Evolutionary conservation across 352 stramenopile species (phyloP), one percentile per base, ranked within the genome.

Genomic region (Pythium scleroteichum): DNA sequence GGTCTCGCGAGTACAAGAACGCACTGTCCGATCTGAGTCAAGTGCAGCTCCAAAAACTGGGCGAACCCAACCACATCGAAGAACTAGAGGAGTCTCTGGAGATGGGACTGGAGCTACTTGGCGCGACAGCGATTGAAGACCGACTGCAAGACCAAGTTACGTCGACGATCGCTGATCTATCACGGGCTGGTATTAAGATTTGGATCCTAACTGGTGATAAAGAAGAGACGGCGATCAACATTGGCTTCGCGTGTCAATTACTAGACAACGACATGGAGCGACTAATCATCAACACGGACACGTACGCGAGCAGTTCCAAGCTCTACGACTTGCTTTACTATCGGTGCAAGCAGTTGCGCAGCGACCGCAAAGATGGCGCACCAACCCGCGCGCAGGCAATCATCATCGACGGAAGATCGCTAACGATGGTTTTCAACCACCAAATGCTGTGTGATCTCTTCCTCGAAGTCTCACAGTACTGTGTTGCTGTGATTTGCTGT

Each of bases 191-290:
- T 3, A 83, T 95, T 58, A 94, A 94, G 68, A 87, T 95, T 39
- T 94, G 83, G 86, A 80, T 95, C 20, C 69, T 95, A 14, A 95
- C 86, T 19, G 86, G 86, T 12, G 86, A 95, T 68, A 98, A 98
- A 71, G 88, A 98, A 64, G 94, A 98, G 64, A 98, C 95, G 0
- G 94, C 95, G n/a, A 97, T 98, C 68, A 98, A 98, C 68, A 98
- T 98, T 66, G 92, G 86, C n/a, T 97, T 92, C 75, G 85, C 85
- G 0, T 99, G 96, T 48, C 94, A 97, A 62, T 83, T 99, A 23
- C 84, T 99, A 16, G 97, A 91, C 53, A 94, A 97, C 38, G 95
- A 97, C 68, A 99, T 99, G 96, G 87, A 98, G 50, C 79, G 86
- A 0, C 72, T 95, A 14, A 77, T 94, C 47, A 82, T 97, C 65